These are phyloP conservation scores for Aeminium ludgeri DNA, from an alignment of 495 filamentous ascomycete species.

Conservation along the genomic window DNA sequence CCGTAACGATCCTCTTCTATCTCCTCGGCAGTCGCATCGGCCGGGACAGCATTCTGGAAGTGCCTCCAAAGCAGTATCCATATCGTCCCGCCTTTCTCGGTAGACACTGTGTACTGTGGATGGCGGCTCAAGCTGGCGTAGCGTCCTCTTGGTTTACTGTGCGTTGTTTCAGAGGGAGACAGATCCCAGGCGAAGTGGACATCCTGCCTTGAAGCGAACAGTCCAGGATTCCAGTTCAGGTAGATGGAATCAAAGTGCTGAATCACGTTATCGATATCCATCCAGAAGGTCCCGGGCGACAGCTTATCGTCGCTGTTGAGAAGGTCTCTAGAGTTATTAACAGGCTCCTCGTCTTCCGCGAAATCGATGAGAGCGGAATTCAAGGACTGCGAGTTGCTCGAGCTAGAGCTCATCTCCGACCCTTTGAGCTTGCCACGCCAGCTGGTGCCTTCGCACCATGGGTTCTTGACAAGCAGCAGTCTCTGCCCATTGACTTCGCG, in stretches of 20 bases:
- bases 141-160: constrained; percentile 28
- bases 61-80: constrained; percentile 82
- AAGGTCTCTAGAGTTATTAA: constrained; percentile 10
- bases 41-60: constrained; percentile 33
- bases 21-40: constrained; percentile 10
- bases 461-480: constrained; percentile 78
- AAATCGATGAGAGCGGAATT: neutral
- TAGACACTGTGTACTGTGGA: constrained; percentile 63
- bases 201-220: constrained; percentile 69
- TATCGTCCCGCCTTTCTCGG: constrained; percentile 39
- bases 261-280: constrained; percentile 63
- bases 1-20: constrained; percentile 5
- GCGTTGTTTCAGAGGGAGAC: constrained; percentile 32
- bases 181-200: constrained; percentile 82
- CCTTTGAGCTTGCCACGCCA: constrained; percentile 36
- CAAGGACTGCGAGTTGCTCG: neutral
- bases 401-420: neutral
- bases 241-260: constrained; percentile 92
- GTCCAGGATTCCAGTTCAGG: constrained; percentile 85
- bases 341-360: neutral
- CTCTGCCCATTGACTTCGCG: constrained; percentile 45
- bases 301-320: constrained; percentile 19
- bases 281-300: constrained; percentile 73
- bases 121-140: constrained; percentile 9
- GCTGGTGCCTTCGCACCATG: constrained; percentile 68